Base-by-base conservation (phyloP, 169 alveolate genomes). In the Plasmodium yoelii region DNA sequence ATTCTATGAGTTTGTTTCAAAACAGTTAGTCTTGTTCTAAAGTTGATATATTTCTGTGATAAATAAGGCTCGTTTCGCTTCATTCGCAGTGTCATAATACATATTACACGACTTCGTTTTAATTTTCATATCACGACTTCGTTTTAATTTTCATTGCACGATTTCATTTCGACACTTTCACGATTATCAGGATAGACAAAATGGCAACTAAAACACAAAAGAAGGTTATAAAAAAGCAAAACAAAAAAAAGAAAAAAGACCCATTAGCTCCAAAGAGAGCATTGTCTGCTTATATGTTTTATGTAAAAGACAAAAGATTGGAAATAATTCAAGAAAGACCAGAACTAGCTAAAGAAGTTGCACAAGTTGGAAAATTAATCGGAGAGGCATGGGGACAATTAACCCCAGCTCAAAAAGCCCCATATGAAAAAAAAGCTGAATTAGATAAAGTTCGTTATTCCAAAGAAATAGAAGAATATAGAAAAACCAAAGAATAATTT, bases 341-440 rank as follows among this genome's bases (percentile, higher is more conserved):
- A 39, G 95, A 94, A 53, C 67, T 96, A 88, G 95, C 96, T 57
- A 93, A 95, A 56, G 96, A 96, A 65, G 97, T 96, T 46, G 97
- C 98, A 12, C 95, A 96, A 47, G 97, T 96, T 1, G 98, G 97
- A n/a, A 95, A 95, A 75, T 89, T 96, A 88, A 92, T 96, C 56
- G 98, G 98, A 6, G 97, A 95, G 44, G 98, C 97, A n/a, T 96
- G 98, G 98, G 95, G 95, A 77, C 73, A 94, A 10, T 92, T 96
- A 71, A 88, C 92, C 34, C 96, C 94, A 57, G 93, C 94, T 42
- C 96, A 96, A 63, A 96, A 95, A 91, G 93, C 95, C 18, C 98
- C 98, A 49, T 96, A 94, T 87, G 98, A 95, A 80, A 94, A 95
- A 86, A 92, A 93, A 87, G 98, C 98, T 4, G 97, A 89, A 42